These are phyloP conservation scores for Lachancea fermentati DNA, from an alignment of 805 yeast genomes.

Conservation along the genomic window DNA sequence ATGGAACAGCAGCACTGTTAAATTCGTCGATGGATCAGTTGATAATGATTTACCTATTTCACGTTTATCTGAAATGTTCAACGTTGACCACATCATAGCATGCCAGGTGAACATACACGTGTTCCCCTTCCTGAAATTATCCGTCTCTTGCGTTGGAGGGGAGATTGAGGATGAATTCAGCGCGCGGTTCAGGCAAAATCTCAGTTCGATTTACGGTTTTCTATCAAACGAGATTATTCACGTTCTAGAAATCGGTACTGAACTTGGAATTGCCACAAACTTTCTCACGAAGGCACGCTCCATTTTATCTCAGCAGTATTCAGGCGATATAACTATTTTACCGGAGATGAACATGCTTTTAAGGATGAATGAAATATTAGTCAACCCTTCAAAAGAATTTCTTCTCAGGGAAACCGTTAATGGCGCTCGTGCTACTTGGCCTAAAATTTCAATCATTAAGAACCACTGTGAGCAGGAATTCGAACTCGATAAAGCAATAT, in stretches of 20 bases:
- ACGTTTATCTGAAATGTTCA: constrained; percentile 90
- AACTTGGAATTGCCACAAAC: constrained; percentile 71
- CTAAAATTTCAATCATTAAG: constrained; percentile 73
- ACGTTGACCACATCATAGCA: constrained; percentile 94
- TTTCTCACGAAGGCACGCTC: constrained; percentile 68
- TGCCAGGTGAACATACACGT: constrained; percentile 98
- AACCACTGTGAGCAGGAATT: constrained; percentile 91
- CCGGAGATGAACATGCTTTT: constrained; percentile 59
- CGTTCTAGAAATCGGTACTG: constrained; percentile 63
- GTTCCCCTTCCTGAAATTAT: constrained; percentile 71
- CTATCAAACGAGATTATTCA: constrained; percentile 71
- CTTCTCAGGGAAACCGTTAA: constrained; percentile 56
- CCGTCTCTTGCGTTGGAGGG: constrained; percentile 65
- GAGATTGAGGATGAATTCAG: constrained; percentile 57
- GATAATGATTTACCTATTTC: constrained; percentile 91
- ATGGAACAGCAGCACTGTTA: constrained; percentile 67
- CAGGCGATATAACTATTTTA: constrained; percentile 89
- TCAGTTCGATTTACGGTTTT: constrained; percentile 53
- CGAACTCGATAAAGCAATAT: constrained; percentile 74
- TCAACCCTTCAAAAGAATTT: constrained; percentile 78
- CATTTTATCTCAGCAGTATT: constrained; percentile 76
- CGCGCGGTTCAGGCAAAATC: constrained; percentile 46
- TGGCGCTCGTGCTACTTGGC: constrained; percentile 95
- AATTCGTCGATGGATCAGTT: constrained; percentile 94
- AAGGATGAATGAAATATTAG: constrained; percentile 58